Evolutionary conservation across 768 basidiomycete genomes (phyloP).

Genomic region (Phaeolepiota aurea): DNA sequence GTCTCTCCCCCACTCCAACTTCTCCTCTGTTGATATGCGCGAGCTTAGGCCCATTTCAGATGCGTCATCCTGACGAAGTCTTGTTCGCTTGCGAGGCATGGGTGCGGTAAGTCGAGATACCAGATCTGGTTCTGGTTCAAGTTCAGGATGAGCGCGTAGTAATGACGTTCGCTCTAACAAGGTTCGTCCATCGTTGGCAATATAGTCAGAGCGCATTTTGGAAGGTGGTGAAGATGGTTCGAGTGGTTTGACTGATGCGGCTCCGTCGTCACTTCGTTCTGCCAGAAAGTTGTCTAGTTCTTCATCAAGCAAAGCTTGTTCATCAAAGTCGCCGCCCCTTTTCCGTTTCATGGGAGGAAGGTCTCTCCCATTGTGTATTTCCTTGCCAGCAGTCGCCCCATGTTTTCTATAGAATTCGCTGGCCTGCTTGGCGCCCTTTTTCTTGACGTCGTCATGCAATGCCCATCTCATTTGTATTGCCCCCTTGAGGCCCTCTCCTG

Average conservation of each 20-base stretch:
- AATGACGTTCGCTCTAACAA: constrained; percentile 48
- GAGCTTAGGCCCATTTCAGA: constrained; percentile 13
- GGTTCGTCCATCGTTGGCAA: constrained; percentile 40
- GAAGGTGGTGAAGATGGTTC: constrained; percentile 42
- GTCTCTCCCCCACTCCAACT: constrained; percentile 11
- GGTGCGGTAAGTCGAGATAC: constrained; percentile 38
- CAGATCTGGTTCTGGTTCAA: constrained; percentile 19
- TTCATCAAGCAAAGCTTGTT: constrained; percentile 44
- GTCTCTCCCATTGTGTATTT: constrained; percentile 29
- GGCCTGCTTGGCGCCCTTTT: constrained; percentile 60
- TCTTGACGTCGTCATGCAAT: constrained; percentile 61
- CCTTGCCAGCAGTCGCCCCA: constrained; percentile 58
- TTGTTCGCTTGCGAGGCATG: constrained; percentile 32
- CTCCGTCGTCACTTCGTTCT: constrained; percentile 23
- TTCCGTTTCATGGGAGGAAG: constrained; percentile 26
- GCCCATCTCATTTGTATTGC: constrained; percentile 74
- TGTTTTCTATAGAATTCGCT: constrained; percentile 79
- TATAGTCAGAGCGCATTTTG: constrained; percentile 63
- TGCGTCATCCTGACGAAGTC: constrained; percentile 5
- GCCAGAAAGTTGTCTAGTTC: constrained; percentile 67
- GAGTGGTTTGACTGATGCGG: constrained; percentile 3
- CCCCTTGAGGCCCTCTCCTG: constrained; percentile 61
- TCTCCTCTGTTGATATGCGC: constrained; percentile 11
- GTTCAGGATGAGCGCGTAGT: constrained; percentile 27
- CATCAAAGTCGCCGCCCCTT: constrained; percentile 25